Evolutionary conservation across 768 basidiomycete species (phyloP), one percentile per base, ranked within the genome.

Genomic region (Coprinopsis strossmayeri): DNA sequence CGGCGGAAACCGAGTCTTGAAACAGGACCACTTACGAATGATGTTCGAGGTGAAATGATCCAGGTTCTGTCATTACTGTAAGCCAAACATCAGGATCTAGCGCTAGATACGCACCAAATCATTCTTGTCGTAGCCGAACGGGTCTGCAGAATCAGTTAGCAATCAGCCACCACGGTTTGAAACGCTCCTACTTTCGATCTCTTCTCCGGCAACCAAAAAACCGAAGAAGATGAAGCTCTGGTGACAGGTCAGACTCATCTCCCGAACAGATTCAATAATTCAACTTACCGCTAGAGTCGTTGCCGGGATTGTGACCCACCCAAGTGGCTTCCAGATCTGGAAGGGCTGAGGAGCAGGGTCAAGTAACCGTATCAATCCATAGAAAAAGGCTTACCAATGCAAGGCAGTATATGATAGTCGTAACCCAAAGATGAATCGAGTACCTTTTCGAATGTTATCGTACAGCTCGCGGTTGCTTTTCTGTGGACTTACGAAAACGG

Each of bases 161-260:
- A 34, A 17, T 34, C 46, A 15, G 47, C 5, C n/a, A 44, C 45
- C 24, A 44, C 32, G 45, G 21, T 32, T 45, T 18, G 45, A 30
- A 41, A 24, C 40, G 48, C 27, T 67, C 79, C 56, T 51, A 84
- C 82, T 83, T 63, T 85, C 82, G 48, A 86, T 85, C 63, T 85
- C 84, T 62, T 85, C 82, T 37, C 83, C 83, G 24, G 82, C 82
- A 41, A 81, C 81, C 50, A 87, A 61, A 67, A 85, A 86, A 5
- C 84, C 84, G 59, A 84, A 84, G 70, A 83, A 86, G 49, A 83
- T 70, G 61, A 86, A 85, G 55, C 72, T 72, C 77, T 83, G 56
- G 9, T 56, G 32, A 37, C 15, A 30, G 27, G 34, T 27, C 5
- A 53, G 32, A 39, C 40, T 40, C 17, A 5, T 48, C 18, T 34